These are phyloP conservation scores for Tolypocladium guangdongense DNA, from an alignment of 2,329 filamentous ascomycete species.

Conservation along the genomic window DNA sequence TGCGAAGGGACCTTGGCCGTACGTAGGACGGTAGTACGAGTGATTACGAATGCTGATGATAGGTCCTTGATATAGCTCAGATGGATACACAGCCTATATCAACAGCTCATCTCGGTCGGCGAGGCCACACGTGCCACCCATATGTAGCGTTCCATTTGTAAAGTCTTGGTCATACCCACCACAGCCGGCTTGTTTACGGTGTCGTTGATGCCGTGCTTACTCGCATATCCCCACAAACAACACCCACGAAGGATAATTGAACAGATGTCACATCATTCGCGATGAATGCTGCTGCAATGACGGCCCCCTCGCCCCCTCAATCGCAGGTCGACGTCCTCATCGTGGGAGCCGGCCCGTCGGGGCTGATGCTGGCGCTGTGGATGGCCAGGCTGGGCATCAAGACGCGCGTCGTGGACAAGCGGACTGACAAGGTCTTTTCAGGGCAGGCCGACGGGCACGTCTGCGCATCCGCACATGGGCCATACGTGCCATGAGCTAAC, in stretches of 20 bases:
- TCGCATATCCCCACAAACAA: not conserved
- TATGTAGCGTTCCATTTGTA: not conserved
- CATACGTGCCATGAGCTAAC: not conserved
- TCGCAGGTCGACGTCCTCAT: conserved; percentile 25
- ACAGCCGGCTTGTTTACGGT: not conserved
- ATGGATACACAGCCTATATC: not conserved
- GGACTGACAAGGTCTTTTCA: conserved; percentile 25
- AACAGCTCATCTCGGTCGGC: not conserved
- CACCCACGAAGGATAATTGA: not conserved
- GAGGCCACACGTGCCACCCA: not conserved
- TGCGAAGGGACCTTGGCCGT: conserved; percentile 51
- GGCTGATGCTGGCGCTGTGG: conserved; percentile 32
- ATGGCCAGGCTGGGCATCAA: conserved; percentile 28
- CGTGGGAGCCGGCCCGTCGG: conserved; percentile 29
- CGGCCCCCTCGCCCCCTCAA: not conserved
- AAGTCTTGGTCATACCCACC: not conserved
- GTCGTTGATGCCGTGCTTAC: too few species aligned
- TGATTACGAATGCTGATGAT: conserved; percentile 8
- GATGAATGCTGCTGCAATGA: not conserved
- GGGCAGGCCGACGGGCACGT: conserved; percentile 29
- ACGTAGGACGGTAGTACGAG: too few species aligned
- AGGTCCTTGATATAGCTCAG: not conserved
- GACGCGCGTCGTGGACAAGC: conserved; percentile 34
- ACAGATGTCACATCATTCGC: not conserved
- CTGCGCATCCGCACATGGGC: not conserved